phyloP scores from a whole-genome alignment of 176 grass and related monocot species.

The Oropetium thomaeum region DNA sequence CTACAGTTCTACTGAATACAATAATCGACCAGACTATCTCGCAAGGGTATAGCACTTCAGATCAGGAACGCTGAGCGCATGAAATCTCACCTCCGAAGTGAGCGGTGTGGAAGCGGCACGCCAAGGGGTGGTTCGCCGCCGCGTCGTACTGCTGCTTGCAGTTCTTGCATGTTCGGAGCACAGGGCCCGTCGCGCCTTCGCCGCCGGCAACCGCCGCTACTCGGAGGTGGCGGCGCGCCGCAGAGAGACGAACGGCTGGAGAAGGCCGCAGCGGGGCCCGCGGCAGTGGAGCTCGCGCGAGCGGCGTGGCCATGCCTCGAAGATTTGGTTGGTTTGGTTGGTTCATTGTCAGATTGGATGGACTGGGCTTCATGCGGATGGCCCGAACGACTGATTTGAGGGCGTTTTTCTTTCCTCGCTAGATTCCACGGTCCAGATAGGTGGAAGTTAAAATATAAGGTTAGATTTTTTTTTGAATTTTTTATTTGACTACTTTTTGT shows the following conservation, averaged over 20 bases:
- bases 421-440: too few species aligned
- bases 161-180: constrained; percentile 75
- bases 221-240: not conserved
- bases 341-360: not conserved
- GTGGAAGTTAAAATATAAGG: too few species aligned
- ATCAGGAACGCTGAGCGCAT: not conserved
- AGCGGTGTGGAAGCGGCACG: constrained; percentile 64
- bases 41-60: not conserved
- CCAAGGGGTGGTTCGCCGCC: constrained; percentile 48
- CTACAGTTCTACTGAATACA: not conserved
- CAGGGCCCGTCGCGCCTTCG: not conserved
- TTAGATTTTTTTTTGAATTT: too few species aligned
- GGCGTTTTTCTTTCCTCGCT: too few species aligned
- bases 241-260: not conserved
- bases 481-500: too few species aligned
- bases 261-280: not conserved
- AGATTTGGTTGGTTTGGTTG: not conserved
- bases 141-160: constrained; percentile 86
- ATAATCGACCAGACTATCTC: not conserved
- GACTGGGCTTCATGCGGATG: not conserved
- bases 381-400: not conserved
- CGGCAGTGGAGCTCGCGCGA: not conserved
- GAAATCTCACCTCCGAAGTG: constrained; percentile 56
- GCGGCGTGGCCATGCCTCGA: not conserved
- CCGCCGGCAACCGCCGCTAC: not conserved